A percentile compares a stretch with the other conserved stretches of the same genome.
phyloP scores from a whole-genome alignment of 2,329 filamentous ascomycete genomes.

The Aulographum hederae region DNA sequence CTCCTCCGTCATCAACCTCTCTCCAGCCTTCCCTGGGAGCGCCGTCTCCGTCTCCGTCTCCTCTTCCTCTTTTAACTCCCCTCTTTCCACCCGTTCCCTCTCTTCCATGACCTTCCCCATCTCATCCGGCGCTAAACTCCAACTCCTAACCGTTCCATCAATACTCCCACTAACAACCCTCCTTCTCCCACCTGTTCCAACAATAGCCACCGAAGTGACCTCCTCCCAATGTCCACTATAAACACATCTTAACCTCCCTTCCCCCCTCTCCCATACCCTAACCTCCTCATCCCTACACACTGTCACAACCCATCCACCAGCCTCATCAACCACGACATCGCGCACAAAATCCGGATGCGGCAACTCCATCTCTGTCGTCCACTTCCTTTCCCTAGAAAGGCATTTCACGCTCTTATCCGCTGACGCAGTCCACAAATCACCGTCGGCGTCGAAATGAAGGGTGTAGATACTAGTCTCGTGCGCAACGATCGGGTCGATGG shows the following conservation, averaged over 20 bases:
- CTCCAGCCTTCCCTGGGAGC: conserved; percentile 25
- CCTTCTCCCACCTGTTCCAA: conserved; percentile 30
- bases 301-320: conserved; percentile 64
- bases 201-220: conserved; percentile 59
- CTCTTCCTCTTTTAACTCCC: conserved; percentile 24
- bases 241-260: conserved; percentile 52
- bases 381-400: conserved; percentile 48
- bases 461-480: conserved; percentile 88
- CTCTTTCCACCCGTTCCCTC: no score
- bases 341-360: conserved; percentile 80
- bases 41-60: conserved; percentile 27
- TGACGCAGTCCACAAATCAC: conserved; percentile 81
- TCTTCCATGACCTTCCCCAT: no score
- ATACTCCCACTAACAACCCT: conserved; percentile 67
- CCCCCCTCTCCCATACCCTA: conserved; percentile 63
- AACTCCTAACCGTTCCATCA: conserved; percentile 72
- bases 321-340: conserved; percentile 51
- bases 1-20: conserved; percentile 55
- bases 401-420: conserved; percentile 80
- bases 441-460: conserved; percentile 52
- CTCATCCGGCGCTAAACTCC: conserved; percentile 50
- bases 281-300: conserved; percentile 84
- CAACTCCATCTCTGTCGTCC: conserved; percentile 53
- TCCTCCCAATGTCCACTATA: conserved; percentile 84
- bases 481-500: conserved; percentile 43